phyloP scores from a whole-genome alignment of 2,329 filamentous ascomycete genomes.

The Dendrostoma leiphaemia region DNA sequence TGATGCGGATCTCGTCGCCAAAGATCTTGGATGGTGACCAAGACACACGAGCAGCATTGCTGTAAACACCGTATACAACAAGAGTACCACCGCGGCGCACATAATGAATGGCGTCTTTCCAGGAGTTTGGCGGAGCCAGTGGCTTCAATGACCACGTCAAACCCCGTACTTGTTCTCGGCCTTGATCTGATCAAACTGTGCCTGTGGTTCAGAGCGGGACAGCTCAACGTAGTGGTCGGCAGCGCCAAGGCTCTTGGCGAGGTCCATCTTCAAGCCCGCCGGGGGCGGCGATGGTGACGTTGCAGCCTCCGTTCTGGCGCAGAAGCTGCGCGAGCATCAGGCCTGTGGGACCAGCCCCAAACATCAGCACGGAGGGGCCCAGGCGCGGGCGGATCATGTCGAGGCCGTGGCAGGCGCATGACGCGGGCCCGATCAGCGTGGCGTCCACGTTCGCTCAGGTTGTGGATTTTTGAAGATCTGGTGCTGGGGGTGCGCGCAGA shows the following conservation, averaged over 20 bases:
- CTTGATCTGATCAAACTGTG: slow-evolving; percentile 62
- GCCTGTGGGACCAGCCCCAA: slow-evolving; percentile 66
- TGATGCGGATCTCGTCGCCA: slow-evolving; percentile 66
- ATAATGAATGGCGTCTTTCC: slow-evolving; percentile 69
- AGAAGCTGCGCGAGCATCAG: slow-evolving; percentile 63
- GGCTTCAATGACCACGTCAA: slow-evolving; percentile 70
- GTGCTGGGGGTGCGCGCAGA: slow-evolving; percentile 51
- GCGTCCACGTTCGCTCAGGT: slow-evolving; percentile 67
- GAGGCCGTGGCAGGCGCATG: slow-evolving; percentile 68
- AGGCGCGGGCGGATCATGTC: slow-evolving; percentile 67
- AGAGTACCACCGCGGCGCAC: slow-evolving; percentile 66
- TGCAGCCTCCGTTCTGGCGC: slow-evolving; percentile 64
- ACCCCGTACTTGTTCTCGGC: slow-evolving; percentile 67
- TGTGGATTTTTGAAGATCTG: slow-evolving; percentile 65
- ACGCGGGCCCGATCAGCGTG: slow-evolving; percentile 68
- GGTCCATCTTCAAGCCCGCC: slow-evolving; percentile 68
- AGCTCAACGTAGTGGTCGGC: slow-evolving; percentile 55
- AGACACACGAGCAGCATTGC: slow-evolving; percentile 57
- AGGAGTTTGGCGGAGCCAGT: slow-evolving; percentile 68
- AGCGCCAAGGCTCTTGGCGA: slow-evolving; percentile 57
- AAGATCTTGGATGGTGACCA: slow-evolving; percentile 74
- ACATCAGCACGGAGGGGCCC: slow-evolving; percentile 63
- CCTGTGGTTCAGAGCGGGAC: slow-evolving; percentile 51
- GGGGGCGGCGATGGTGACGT: slow-evolving; percentile 68
- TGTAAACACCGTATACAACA: slow-evolving; percentile 53